These are phyloP conservation scores for Rhodotorula sp. DNA, from an alignment of 1,284 basidiomycete species.

Conservation along the genomic window DNA sequence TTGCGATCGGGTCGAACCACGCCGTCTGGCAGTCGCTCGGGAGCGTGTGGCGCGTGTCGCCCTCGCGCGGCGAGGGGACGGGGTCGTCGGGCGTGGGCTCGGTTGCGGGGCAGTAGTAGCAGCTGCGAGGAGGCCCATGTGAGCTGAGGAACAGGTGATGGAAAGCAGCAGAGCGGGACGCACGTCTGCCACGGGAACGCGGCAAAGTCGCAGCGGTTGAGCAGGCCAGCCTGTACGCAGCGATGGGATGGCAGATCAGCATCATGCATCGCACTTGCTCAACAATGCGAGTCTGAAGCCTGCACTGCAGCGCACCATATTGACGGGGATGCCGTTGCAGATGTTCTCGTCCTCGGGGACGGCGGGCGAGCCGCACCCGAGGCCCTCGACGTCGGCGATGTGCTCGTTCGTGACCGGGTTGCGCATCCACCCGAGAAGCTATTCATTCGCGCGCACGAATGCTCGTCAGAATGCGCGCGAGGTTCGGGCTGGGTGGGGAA, in stretches of 20 bases:
- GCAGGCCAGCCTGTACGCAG: constrained; percentile 51
- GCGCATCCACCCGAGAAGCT: constrained; percentile 71
- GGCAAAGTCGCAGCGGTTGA: constrained; percentile 63
- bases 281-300: neutral
- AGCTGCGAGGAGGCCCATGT: constrained; percentile 46
- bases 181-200: constrained; percentile 74
- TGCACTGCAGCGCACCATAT: constrained; percentile 55
- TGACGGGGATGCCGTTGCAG: constrained; percentile 70
- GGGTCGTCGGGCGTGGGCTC: constrained; percentile 62
- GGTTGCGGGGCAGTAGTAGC: constrained; percentile 70
- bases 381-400: constrained; percentile 52
- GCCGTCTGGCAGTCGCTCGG: constrained; percentile 72
- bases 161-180: too few species aligned
- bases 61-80: constrained; percentile 61
- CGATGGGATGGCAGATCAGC: neutral
- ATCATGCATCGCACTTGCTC: too few species aligned
- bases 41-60: constrained; percentile 51
- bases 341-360: constrained; percentile 59
- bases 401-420: constrained; percentile 68
- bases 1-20: constrained; percentile 62
- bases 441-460: constrained; percentile 50
- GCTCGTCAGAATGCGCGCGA: too few species aligned
- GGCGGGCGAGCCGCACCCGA: constrained; percentile 66
- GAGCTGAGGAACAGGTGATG: neutral
- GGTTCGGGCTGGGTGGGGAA: too few species aligned